Percentiles rank a stretch among this genome's conserved stretches.
phyloP scores from a whole-genome alignment of 2,329 filamentous ascomycete species.

The Paraphaeosphaeria sporulosa region DNA sequence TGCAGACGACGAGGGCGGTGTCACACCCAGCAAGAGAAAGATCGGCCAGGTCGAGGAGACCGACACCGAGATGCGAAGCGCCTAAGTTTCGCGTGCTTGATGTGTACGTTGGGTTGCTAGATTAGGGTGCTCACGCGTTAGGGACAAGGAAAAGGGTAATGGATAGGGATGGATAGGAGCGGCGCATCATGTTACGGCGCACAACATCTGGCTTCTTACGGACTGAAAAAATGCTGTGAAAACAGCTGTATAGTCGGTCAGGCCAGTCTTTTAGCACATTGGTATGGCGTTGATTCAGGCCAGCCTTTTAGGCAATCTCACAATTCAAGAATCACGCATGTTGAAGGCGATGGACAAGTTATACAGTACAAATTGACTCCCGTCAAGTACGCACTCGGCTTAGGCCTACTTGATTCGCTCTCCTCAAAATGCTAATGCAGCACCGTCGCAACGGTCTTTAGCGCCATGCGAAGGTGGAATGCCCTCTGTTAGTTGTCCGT shows the following conservation, averaged over 20 bases:
- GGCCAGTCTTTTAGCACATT: neutral
- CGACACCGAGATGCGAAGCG: conserved; percentile 42
- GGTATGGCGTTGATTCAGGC: neutral
- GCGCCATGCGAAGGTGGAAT: neutral
- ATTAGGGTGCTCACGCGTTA: conserved; percentile 38
- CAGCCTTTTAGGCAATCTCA: neutral
- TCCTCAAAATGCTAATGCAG: conserved; percentile 1
- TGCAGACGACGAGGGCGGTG: conserved; percentile 42
- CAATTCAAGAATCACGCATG: neutral
- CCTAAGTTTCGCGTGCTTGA: conserved; percentile 20
- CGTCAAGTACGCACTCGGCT: neutral
- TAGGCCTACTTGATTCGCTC: neutral
- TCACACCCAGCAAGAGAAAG: conserved; percentile 44
- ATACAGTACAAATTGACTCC: neutral
- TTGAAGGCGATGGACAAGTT: neutral
- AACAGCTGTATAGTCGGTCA: neutral
- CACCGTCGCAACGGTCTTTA: neutral
- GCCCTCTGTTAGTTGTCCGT: neutral
- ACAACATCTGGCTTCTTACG: neutral
- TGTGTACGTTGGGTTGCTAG: conserved; percentile 20
- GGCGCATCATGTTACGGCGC: neutral
- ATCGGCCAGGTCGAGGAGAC: conserved; percentile 37
- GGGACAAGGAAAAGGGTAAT: conserved; percentile 21
- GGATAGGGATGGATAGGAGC: neutral
- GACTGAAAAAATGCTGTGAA: neutral